These are phyloP conservation scores for Borovskyia barvae DNA, from an alignment of 208 protist genomes.

Conservation along the genomic window DNA sequence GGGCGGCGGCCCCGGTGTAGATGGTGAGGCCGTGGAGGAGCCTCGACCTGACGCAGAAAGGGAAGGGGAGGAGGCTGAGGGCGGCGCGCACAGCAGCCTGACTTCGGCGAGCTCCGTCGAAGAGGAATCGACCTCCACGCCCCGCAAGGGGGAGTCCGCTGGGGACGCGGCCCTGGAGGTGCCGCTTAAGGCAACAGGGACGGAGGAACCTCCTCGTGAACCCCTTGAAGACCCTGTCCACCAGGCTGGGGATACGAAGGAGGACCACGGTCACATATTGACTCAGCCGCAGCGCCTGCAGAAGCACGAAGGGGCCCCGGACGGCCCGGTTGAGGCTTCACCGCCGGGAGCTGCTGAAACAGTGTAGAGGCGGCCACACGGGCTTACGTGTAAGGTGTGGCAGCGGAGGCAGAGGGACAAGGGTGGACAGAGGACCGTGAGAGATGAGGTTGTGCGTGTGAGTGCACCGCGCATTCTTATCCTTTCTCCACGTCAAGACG, in stretches of 20 bases:
- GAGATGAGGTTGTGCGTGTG: background rate
- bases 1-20: background rate
- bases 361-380: too few relatives aligned
- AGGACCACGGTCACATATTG: conserved; percentile 24
- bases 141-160: conserved; percentile 13
- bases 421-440: background rate
- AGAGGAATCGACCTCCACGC: background rate
- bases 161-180: conserved; percentile 11
- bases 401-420: too few relatives aligned
- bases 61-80: background rate
- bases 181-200: conserved; percentile 3
- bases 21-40: conserved; percentile 9
- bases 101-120: conserved; percentile 12
- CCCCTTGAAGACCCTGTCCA: too few relatives aligned
- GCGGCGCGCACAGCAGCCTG: conserved; percentile 7
- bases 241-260: conserved; percentile 17
- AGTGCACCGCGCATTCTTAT: too few relatives aligned
- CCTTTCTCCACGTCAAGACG: too few relatives aligned
- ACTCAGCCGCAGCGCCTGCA: conserved; percentile 33
- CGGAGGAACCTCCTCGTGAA: conserved; percentile 13
- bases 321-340: conserved; percentile 7
- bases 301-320: conserved; percentile 8
- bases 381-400: too few relatives aligned
- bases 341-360: background rate
- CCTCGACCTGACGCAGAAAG: too few relatives aligned